Evolutionary conservation across 2,329 filamentous ascomycete genomes (phyloP).

Genomic region (Alternaria ventricosa): DNA sequence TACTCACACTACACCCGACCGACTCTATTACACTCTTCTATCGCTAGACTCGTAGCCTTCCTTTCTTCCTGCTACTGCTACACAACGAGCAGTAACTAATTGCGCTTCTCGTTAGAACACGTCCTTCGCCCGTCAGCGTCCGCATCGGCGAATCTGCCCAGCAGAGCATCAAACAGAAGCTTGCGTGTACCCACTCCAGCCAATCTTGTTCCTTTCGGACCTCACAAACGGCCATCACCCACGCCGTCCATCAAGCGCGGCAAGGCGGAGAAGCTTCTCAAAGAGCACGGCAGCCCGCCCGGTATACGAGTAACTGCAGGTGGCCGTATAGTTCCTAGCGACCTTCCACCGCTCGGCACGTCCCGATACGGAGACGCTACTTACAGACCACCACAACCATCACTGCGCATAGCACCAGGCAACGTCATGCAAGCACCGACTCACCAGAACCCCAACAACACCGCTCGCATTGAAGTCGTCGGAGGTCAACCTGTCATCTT

Average conservation of each 20-base stretch:
- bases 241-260: slow-evolving; percentile 59
- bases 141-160: slow-evolving; percentile 42
- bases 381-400: slow-evolving; percentile 32
- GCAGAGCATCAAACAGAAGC: slow-evolving; percentile 32
- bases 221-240: slow-evolving; percentile 53
- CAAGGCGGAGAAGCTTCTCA: slow-evolving; percentile 58
- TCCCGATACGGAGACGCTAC: slow-evolving; percentile 40
- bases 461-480: slow-evolving; percentile 38
- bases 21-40: not conserved
- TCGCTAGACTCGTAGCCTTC: not conserved
- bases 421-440: slow-evolving; percentile 35
- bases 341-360: slow-evolving; percentile 42
- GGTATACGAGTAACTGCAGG: slow-evolving; percentile 60
- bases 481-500: slow-evolving; percentile 41
- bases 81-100: slow-evolving; percentile 9
- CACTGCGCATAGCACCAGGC: slow-evolving; percentile 27
- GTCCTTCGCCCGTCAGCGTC: slow-evolving; percentile 51
- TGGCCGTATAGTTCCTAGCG: slow-evolving; percentile 60
- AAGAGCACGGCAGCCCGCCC: slow-evolving; percentile 59
- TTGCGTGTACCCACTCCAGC: slow-evolving; percentile 29
- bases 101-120: slow-evolving; percentile 40
- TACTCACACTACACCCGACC: not conserved
- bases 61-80: not conserved
- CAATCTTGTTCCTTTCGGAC: slow-evolving; percentile 18
- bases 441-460: slow-evolving; percentile 25